Evolutionary conservation across 2,329 filamentous ascomycete genomes (phyloP), one percentile per base, ranked within the genome.

Genomic region (Diaporthe eres): DNA sequence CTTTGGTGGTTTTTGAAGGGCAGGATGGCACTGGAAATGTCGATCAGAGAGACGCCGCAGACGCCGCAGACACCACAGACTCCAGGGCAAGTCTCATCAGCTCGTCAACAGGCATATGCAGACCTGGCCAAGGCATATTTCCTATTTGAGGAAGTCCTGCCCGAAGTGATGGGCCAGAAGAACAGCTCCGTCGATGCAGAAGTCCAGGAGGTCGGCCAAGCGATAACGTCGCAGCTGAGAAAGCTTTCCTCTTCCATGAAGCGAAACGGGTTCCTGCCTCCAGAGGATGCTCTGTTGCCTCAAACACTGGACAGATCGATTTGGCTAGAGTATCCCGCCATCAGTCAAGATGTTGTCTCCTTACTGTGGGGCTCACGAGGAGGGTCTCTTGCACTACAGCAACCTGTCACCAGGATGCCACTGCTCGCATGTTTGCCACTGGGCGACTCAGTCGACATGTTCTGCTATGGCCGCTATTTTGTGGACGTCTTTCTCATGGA

Each of bases 1-100:
- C 86, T 94, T 0, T 98, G 96, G 96, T 98, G 96, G 96, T 97
- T 98, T 81, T 82, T 98, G 61, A 93, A 91, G 79, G 96, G 95
- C 28, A 92, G 95, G 77, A 91, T 92, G 80, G 92, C 92, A 13
- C 87, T 98, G 71, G 96, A 98, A 82, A 84, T 86, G 17, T 88
- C 93, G 53, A 92, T 97, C 63, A 90, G 94, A 76, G 92, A 91
- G 71, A 89, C 91, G 9, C 89, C 92, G 42, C 85, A 86, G 49
- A 87, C 84, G 57, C 86, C 89, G 6, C 88, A 91, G 77, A 86
- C 84, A 12, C 86, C 91, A 6, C 88, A 91, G 77, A 86, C 84
- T 12, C 86, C 91, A 78, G 86, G 88, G 81, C 85, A 89, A 79
- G 89, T 87, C 77, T 87, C 91, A 78, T 86, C 89, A 77, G 83